phyloP scores from a whole-genome alignment of 768 basidiomycete genomes.

The Pulveroboletus frians region DNA sequence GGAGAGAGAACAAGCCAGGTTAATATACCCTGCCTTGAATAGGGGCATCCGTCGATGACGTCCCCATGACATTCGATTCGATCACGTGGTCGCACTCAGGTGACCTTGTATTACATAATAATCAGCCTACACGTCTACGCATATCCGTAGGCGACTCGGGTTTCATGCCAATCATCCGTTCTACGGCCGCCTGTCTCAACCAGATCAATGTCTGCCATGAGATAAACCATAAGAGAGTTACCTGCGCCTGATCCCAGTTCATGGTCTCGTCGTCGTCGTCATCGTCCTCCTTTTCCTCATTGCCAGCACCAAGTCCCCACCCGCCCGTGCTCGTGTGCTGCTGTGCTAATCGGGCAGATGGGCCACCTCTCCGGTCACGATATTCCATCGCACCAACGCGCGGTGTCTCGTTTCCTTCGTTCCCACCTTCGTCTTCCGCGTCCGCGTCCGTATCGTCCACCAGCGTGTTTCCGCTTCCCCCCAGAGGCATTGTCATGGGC shows the following conservation, averaged over 20 bases:
- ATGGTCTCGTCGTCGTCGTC: constrained; percentile 61
- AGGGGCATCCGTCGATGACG: constrained; percentile 17
- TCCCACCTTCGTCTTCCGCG: constrained; percentile 32
- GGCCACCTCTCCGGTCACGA: constrained; percentile 5
- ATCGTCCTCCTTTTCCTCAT: constrained; percentile 56
- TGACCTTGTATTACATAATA: constrained; percentile 1
- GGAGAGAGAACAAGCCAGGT: not conserved
- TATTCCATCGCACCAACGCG: constrained; percentile 43
- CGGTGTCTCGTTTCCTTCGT: constrained; percentile 56
- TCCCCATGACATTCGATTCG: not conserved
- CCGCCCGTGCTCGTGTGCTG: constrained; percentile 54
- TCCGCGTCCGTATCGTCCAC: constrained; percentile 31
- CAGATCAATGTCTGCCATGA: not conserved
- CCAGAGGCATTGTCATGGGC: constrained; percentile 9
- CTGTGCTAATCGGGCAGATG: constrained; percentile 33
- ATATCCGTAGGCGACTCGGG: constrained; percentile 23
- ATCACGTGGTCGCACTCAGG: constrained; percentile 10
- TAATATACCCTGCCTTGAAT: not conserved
- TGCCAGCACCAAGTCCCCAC: constrained; percentile 66
- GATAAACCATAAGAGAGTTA: constrained; percentile 14
- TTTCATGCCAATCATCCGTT: constrained; percentile 55
- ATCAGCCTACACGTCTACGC: constrained; percentile 25
- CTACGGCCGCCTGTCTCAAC: constrained; percentile 43
- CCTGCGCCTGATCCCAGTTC: constrained; percentile 72
- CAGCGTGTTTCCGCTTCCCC: constrained; percentile 3